Conservation (phyloP, 345 rosid genomes). For the Pistacia vera region DNA sequence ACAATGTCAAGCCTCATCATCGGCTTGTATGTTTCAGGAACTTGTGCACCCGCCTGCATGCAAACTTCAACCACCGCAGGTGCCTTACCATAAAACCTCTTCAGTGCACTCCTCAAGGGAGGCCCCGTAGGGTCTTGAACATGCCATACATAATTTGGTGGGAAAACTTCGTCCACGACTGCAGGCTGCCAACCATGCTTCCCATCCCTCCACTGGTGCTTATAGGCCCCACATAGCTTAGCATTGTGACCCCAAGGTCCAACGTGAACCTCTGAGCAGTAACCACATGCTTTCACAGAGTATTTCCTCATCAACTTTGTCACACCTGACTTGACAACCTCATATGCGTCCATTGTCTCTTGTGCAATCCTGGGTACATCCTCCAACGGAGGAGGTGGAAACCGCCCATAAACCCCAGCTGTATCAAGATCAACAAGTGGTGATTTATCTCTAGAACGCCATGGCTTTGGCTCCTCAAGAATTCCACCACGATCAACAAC, state of each 20-base stretch:
- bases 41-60: slow-evolving; percentile 71
- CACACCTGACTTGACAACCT: slow-evolving; percentile 60
- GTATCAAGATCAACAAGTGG: slow-evolving; percentile 72
- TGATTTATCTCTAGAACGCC: slow-evolving; percentile 44
- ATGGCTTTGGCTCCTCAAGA: slow-evolving; percentile 57
- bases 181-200: slow-evolving; percentile 99
- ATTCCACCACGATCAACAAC: slow-evolving; percentile 74
- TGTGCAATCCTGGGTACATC: slow-evolving; percentile 72
- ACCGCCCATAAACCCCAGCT: slow-evolving; percentile 54
- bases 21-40: slow-evolving; percentile 66
- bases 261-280: slow-evolving; percentile 88
- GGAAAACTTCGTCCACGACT: slow-evolving; percentile 66
- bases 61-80: slow-evolving; percentile 86
- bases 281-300: slow-evolving; percentile 92
- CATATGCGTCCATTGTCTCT: slow-evolving; percentile 79
- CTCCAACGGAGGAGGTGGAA: slow-evolving; percentile 50
- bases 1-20: slow-evolving; percentile 98
- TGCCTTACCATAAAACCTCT: slow-evolving; percentile 82
- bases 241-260: slow-evolving; percentile 97
- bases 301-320: slow-evolving; percentile 67
- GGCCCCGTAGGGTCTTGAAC: slow-evolving; percentile 66
- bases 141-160: slow-evolving; percentile 84
- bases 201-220: slow-evolving; percentile 98
- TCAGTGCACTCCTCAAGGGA: slow-evolving; percentile 58
- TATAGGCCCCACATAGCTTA: slow-evolving; percentile 86